Evolutionary conservation across 192 early-diverging fungal species (phyloP), one percentile per base, ranked within the genome.

Genomic region (Obelidium mucronatum): DNA sequence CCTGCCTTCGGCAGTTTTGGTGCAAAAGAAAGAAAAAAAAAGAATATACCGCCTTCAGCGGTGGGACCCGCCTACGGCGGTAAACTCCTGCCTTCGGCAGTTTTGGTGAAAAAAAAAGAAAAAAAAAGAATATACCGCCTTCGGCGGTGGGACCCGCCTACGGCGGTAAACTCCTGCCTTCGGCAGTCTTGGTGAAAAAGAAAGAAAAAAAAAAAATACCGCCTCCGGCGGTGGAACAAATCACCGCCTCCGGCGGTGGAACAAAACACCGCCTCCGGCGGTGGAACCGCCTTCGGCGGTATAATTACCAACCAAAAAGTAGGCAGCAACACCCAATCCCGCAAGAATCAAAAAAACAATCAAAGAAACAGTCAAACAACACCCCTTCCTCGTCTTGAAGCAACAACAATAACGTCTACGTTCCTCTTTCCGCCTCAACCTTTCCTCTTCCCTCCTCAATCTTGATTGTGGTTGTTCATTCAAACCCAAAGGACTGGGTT

Each of bases 391-490:
- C 22, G 69, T 58, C 22, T 42, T n/a, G 28, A 72, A 72, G 36
- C 69, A 72, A 30, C 69, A 72, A 31, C 69, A 72, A 51, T 34
- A 58, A 19, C 67, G 67, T 2, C 67, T 31, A 5, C 33, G 30
- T 26, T 44, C 17, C 52, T 30, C 67, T 19, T 19, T 48, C 44
- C 19, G 11, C 44, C 19, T 48, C 19, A 6, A 15, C 19, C 44
- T 48, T 48, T 19, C 19, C 44, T 48, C 55, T 24, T 31, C 55
- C 30, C 55, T 58, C 26, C 5, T 58, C 8, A 58, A 24, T 24
- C 55, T 8, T 58, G 8, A 6, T 48, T 19, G 11, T 19, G 19
- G 11, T 48, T 48, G 11, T 15, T 48, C 44, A 6, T 6, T 19
- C 44, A 19, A 6, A 6, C 8, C 19, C 44, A 48, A 48, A 48